Percentiles rank a stretch among this genome's conserved stretches.
phyloP scores from a whole-genome alignment of 441 rosid genomes.

The Caryocar brasiliense region DNA sequence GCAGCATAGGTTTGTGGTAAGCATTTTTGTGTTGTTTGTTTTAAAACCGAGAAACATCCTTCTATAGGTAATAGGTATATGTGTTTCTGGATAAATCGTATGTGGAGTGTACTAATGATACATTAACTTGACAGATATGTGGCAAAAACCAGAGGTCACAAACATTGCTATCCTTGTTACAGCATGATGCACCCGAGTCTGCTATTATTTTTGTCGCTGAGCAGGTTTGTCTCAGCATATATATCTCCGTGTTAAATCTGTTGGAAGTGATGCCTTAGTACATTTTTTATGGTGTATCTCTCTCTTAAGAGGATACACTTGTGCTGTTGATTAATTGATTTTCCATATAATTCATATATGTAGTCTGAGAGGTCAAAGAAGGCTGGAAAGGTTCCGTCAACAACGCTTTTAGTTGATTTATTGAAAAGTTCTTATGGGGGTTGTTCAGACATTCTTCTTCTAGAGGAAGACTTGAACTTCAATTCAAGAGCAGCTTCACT shows the following conservation, averaged over 20 bases:
- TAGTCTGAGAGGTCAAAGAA: constrained; percentile 89
- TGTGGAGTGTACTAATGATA: constrained; percentile 1
- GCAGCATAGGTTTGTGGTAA: constrained; percentile 64
- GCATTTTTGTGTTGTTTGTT: constrained; percentile 11
- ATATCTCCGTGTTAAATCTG: constrained; percentile 2
- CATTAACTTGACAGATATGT: constrained; percentile 43
- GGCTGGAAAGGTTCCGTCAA: constrained; percentile 65
- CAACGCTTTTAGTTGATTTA: constrained; percentile 47
- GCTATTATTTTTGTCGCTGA: constrained; percentile 70
- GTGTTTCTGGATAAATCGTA: background rate
- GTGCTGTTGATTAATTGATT: background rate
- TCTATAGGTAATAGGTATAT: background rate
- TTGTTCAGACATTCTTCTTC: constrained; percentile 43
- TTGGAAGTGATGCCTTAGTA: background rate
- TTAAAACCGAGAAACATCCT: background rate
- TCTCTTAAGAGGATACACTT: background rate
- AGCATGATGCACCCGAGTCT: constrained; percentile 53
- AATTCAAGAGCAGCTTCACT: constrained; percentile 78
- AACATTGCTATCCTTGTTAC: constrained; percentile 45
- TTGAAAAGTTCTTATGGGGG: constrained; percentile 49
- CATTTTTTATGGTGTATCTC: no score
- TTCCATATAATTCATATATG: background rate
- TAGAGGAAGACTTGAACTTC: constrained; percentile 82
- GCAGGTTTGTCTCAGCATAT: constrained; percentile 47
- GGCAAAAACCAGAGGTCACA: constrained; percentile 37